These are phyloP conservation scores for Xylaria venustula DNA, from an alignment of 495 filamentous ascomycete genomes.

Conservation along the genomic window DNA sequence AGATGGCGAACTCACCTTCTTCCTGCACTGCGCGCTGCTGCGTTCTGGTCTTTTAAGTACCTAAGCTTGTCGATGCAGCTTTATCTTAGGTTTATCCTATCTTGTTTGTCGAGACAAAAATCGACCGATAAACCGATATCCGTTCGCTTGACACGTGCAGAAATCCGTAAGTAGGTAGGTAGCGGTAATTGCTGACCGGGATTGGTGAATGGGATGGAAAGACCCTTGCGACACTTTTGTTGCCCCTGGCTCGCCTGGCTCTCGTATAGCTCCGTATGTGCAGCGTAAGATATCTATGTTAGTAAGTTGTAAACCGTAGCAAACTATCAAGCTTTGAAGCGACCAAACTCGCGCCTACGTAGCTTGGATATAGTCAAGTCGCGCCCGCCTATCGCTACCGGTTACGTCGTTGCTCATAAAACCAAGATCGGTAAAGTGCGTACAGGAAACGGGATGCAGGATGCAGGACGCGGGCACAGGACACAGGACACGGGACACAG, in stretches of 20 bases:
- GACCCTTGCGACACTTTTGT: neutral
- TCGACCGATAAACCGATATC: neutral
- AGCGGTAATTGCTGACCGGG: neutral
- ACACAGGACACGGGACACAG: no score
- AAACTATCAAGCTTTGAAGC: no score
- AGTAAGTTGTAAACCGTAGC: no score
- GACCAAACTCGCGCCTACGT: neutral
- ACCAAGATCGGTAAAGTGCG: neutral
- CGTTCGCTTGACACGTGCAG: neutral
- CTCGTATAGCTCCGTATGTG: neutral
- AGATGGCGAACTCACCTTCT: no score
- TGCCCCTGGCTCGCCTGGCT: no score
- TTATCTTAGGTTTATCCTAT: no score
- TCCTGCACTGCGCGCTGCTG: neutral
- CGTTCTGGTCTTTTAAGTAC: neutral
- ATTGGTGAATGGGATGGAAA: neutral
- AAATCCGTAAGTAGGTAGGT: neutral
- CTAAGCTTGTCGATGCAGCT: neutral
- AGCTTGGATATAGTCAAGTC: neutral
- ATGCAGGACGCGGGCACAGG: neutral
- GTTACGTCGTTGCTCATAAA: neutral
- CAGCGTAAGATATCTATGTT: no score
- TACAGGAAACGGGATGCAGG: neutral
- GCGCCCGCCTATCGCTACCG: neutral
- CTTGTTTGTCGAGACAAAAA: no score